Conservation (phyloP, 2,329 filamentous ascomycete species). For the Fusarium transvaalense region DNA sequence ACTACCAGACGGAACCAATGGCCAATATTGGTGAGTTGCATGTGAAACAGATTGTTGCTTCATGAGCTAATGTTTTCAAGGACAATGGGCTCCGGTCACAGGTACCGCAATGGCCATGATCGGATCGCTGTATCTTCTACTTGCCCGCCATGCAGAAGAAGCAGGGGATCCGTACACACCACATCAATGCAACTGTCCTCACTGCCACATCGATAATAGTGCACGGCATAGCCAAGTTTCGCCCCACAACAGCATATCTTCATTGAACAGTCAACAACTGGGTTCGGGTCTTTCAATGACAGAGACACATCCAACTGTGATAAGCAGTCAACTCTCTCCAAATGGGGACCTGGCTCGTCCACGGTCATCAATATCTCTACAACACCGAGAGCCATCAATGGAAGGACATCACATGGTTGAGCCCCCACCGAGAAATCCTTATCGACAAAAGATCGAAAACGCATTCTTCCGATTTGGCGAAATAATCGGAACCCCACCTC, state of each 20-base stretch:
- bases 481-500: constrained; percentile 61
- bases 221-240: not conserved
- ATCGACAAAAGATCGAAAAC: constrained; percentile 58
- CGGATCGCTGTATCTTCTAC: constrained; percentile 68
- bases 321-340: not conserved
- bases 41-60: rapidly evolving
- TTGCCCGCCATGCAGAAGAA: constrained; percentile 50
- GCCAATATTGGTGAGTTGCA: constrained; percentile 65
- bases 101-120: constrained; percentile 69
- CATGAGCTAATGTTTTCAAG: constrained; percentile 43
- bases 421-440: constrained; percentile 31
- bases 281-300: not conserved
- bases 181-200: constrained; percentile 33
- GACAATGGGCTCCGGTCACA: constrained; percentile 71
- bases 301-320: not conserved
- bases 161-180: not conserved
- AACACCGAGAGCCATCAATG: not conserved
- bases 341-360: not conserved
- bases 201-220: not conserved
- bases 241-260: not conserved
- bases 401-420: constrained; percentile 20
- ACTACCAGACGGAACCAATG: constrained; percentile 72
- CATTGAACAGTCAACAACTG: not conserved
- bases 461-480: constrained; percentile 58
- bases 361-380: not conserved